These are phyloP conservation scores for Tetrahymena malaccensis DNA, from an alignment of 73 alveolate species.

Conservation along the genomic window DNA sequence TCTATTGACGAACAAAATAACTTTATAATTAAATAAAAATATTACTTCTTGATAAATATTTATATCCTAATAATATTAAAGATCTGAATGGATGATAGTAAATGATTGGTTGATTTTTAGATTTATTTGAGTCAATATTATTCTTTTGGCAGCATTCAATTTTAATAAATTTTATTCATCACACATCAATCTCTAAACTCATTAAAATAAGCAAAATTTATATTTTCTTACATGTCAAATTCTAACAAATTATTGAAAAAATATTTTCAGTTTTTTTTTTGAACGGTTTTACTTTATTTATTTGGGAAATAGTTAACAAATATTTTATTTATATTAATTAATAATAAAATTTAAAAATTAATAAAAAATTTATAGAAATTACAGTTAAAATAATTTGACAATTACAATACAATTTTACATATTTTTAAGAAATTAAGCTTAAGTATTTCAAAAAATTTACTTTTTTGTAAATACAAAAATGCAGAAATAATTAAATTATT, in stretches of 20 bases:
- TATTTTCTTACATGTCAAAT: not conserved
- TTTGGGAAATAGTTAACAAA: too few species aligned
- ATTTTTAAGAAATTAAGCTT: too few species aligned
- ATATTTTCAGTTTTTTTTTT: not conserved
- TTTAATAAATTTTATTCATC: not conserved
- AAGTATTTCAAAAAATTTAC: too few species aligned
- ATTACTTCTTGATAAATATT: not conserved
- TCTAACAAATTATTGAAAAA: not conserved
- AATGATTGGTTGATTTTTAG: not conserved
- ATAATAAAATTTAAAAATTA: too few species aligned
- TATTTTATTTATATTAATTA: too few species aligned
- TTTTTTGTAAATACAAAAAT: too few species aligned
- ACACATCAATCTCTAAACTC: too few species aligned
- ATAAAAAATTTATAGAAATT: too few species aligned
- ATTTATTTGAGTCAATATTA: not conserved
- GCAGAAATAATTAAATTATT: too few species aligned
- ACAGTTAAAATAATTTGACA: too few species aligned
- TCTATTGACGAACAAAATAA: not conserved
- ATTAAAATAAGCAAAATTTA: not conserved
- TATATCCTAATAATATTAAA: not conserved
- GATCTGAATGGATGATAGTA: not conserved
- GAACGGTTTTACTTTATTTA: too few species aligned
- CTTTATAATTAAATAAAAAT: not conserved
- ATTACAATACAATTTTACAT: too few species aligned
- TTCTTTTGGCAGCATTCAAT: not conserved